These are phyloP conservation scores for Nematodospora anomalae DNA, from an alignment of 1,139 yeast species.

Conservation along the genomic window DNA sequence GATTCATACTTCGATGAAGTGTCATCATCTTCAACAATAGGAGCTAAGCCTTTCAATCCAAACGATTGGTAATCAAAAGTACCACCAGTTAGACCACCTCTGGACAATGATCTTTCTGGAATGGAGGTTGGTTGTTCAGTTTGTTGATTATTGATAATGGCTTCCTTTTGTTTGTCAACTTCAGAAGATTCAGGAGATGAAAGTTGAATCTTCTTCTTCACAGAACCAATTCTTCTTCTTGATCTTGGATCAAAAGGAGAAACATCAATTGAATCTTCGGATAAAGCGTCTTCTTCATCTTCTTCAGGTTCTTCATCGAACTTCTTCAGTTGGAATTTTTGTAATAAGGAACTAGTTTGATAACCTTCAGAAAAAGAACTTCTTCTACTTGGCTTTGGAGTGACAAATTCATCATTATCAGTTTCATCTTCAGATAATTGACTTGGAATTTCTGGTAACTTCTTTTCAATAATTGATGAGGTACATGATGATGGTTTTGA, in stretches of 20 bases:
- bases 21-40: conserved; percentile 40
- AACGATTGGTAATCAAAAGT: conserved; percentile 31
- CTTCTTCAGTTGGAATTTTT: conserved; percentile 9
- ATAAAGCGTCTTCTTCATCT: conserved; percentile 4
- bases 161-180: conserved; percentile 16
- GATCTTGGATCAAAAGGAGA: conserved; percentile 13
- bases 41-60: conserved; percentile 41
- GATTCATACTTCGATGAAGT: conserved; percentile 39
- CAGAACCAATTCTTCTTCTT: conserved; percentile 8
- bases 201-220: conserved; percentile 4
- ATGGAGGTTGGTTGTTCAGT: conserved; percentile 9
- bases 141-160: conserved; percentile 8
- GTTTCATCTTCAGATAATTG: conserved; percentile 4
- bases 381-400: conserved; percentile 13
- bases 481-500: conserved; percentile 5
- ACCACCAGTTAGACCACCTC: conserved; percentile 15
- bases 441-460: conserved; percentile 5
- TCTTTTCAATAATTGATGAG: conserved; percentile 4
- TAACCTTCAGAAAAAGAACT: conserved; percentile 12
- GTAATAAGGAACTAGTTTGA: conserved; percentile 12
- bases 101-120: conserved; percentile 15
- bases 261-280: conserved; percentile 11
- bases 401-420: conserved; percentile 10
- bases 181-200: conserved; percentile 16
- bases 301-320: conserved; percentile 6